Evolutionary conservation across 371 early-diverging fungal species (phyloP), one percentile per base, ranked within the genome.

Genomic region (Mucor irregularis): DNA sequence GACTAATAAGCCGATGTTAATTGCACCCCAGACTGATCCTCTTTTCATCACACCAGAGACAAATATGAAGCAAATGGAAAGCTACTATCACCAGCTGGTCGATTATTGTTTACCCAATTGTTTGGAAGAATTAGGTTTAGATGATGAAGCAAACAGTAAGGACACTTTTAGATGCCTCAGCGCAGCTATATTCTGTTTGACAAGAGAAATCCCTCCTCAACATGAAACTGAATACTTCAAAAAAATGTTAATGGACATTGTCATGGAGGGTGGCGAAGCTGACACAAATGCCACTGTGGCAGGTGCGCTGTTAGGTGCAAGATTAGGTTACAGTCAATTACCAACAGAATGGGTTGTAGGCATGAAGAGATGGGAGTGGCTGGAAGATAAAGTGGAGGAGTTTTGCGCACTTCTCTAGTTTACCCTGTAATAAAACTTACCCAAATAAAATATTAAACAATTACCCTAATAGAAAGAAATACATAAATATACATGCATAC

Each of bases 201-300:
- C 83, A 9, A 70, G 85, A 30, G 54, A 61, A 9, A 61, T 76
- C 21, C 69, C 68, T 21, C 37, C 40, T 14, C 54, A 62, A 17
- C 34, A 28, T 14, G 78, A 80, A 50, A 68, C 68, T 0, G 77
- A 73, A n/a, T 61, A 66, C 24, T 83, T 83, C 52, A 78, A 74
- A 48, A 66, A 61, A 9, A 71, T 82, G 30, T 45, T 85, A 24
- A 81, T 71, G 56, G 81, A 83, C 51, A 38, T 88, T 21, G 68
- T 78, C 2, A 61, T 86, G 68, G 82, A 88, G 61, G 86, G 75
- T 4, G 87, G 87, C 0, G 86, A 83, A 55, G 85, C 86, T 4
- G 87, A 87, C 53, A 85, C 85, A 14, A 87, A 87, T 58, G 82
- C 76, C 6, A 69, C 85, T 7, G 82, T 85, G 10, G 80, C 83